These are phyloP conservation scores for Globisporangium takayamanum DNA, from an alignment of 352 stramenopile species.

Conservation along the genomic window DNA sequence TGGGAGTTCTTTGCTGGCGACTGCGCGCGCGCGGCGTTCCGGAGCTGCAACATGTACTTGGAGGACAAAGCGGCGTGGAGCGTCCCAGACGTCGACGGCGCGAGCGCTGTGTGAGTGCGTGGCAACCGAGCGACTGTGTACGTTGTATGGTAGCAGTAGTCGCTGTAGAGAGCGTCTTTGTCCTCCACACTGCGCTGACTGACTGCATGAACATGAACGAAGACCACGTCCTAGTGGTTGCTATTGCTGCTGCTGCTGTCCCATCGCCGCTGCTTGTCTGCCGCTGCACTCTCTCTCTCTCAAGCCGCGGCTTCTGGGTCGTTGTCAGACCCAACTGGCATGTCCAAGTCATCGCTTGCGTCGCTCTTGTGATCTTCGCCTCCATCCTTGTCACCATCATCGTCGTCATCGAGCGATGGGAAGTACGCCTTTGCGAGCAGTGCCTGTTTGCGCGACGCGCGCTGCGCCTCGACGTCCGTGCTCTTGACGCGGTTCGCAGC, in stretches of 20 bases:
- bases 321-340: conserved; percentile 22
- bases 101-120: conserved; percentile 19
- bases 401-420: conserved; percentile 25
- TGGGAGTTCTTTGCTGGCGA: conserved; percentile 82
- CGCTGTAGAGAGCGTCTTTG: too few species aligned
- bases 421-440: conserved; percentile 69
- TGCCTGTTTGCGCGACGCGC: conserved; percentile 40
- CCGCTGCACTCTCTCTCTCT: not conserved
- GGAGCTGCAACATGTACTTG: conserved; percentile 83
- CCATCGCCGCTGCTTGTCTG: conserved; percentile 3
- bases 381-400: conserved; percentile 6
- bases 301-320: not conserved
- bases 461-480: conserved; percentile 50
- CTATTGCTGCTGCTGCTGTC: not conserved
- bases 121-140: too few species aligned
- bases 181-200: not conserved
- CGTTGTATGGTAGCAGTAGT: too few species aligned
- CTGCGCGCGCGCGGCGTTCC: conserved; percentile 61
- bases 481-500: conserved; percentile 45
- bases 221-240: too few species aligned
- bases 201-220: too few species aligned
- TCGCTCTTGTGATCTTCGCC: conserved; percentile 18
- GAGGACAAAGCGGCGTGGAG: conserved; percentile 62
- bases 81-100: conserved; percentile 10
- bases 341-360: conserved; percentile 18